Conservation (phyloP, 805 yeast species). For the Sugiyamaella mastotermitis region DNA sequence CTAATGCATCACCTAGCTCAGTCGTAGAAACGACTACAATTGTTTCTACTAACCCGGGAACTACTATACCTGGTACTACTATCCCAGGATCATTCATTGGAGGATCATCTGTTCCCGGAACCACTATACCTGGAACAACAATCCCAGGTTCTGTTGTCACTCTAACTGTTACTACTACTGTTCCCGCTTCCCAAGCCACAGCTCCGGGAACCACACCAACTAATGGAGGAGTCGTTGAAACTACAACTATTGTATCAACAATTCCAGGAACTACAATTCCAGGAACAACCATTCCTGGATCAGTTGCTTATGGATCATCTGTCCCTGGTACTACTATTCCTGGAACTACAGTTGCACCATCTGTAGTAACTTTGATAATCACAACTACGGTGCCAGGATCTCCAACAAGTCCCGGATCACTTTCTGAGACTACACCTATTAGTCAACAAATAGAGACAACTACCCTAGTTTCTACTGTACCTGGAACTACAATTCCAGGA, state of each 20-base stretch:
- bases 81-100: slow-evolving; percentile 12
- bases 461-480: slow-evolving; percentile 2
- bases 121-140: slow-evolving; percentile 12
- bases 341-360: slow-evolving; percentile 7
- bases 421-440: slow-evolving; percentile 13
- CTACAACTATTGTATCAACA: slow-evolving; percentile 4
- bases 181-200: no score
- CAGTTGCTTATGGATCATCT: slow-evolving; percentile 10
- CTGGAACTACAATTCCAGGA: background rate
- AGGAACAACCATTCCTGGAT: slow-evolving; percentile 7
- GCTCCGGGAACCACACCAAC: background rate
- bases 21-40: background rate
- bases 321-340: slow-evolving; percentile 11
- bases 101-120: slow-evolving; percentile 4
- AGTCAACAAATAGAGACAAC: slow-evolving; percentile 18
- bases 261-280: slow-evolving; percentile 8
- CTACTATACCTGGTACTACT: slow-evolving; percentile 15
- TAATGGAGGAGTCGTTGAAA: background rate
- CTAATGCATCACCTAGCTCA: background rate
- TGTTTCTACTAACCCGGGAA: slow-evolving; percentile 14
- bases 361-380: slow-evolving; percentile 7
- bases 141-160: slow-evolving; percentile 6
- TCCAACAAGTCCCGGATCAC: slow-evolving; percentile 2
- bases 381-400: background rate
- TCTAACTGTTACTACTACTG: slow-evolving; percentile 7